A percentile compares a stretch with the other conserved stretches of the same genome.
Conservation (phyloP, 164 flowering plant genomes). For the Magnolia changhungtana region DNA sequence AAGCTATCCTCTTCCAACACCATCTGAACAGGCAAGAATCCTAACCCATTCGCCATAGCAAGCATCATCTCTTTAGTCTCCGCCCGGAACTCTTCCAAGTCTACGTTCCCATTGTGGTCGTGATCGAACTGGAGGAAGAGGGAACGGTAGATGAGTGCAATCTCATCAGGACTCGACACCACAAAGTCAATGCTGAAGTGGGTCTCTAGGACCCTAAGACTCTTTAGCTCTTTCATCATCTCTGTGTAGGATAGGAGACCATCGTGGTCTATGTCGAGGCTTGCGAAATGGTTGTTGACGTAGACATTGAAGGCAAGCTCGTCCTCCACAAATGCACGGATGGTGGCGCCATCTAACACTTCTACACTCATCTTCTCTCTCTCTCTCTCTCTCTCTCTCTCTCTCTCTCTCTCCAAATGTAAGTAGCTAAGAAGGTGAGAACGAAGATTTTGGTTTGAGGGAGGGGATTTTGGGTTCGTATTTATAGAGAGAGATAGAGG, state of each 20-base stretch:
- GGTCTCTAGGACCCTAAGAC: conserved; percentile 20
- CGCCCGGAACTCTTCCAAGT: conserved; percentile 31
- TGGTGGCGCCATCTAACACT: conserved; percentile 31
- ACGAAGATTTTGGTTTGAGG: neutral
- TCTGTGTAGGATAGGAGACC: conserved; percentile 43
- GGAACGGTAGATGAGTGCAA: neutral
- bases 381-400: neutral
- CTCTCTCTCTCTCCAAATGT: neutral
- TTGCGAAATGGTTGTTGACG: conserved; percentile 29
- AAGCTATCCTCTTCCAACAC: conserved; percentile 47
- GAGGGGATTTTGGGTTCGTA: neutral
- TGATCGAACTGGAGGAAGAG: conserved; percentile 40
- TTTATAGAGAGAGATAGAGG: no score
- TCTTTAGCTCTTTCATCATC: conserved; percentile 26
- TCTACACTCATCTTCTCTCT: conserved; percentile 36
- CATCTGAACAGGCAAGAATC: conserved; percentile 42
- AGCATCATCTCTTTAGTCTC: conserved; percentile 50
- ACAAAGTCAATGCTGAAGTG: conserved; percentile 15
- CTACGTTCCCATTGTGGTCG: conserved; percentile 39
- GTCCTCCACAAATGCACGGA: conserved; percentile 41
- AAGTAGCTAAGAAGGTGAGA: no score
- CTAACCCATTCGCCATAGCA: conserved; percentile 55
- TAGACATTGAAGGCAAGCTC: conserved; percentile 28
- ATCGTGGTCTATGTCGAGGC: conserved; percentile 39
- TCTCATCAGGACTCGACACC: conserved; percentile 25